Evolutionary conservation across 2,329 filamentous ascomycete species (phyloP), one percentile per base, ranked within the genome.

Genomic region (Calonectria naviculata): DNA sequence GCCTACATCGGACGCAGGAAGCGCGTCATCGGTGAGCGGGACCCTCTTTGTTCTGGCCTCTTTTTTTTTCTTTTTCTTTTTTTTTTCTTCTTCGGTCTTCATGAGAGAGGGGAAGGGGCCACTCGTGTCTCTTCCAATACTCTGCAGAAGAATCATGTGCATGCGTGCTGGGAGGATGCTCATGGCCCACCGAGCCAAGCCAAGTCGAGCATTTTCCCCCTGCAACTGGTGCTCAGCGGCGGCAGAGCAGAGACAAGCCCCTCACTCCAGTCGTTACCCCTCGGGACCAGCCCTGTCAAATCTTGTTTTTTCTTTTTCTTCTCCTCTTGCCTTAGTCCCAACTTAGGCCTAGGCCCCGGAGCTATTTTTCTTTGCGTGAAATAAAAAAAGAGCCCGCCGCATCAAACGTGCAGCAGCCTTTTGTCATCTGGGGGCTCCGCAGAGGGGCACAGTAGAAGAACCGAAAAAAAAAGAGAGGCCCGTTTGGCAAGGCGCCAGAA

Each of bases 1-100:
- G 60, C 67, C 66, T 70, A 56, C 64, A 67, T 67, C 56, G 64
- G 68, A 71, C 64, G 64, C 64, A 67, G 24, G 54, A 29, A 31
- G 38, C 24, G 52, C 26, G 21, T 44, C 52, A 58, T 58, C 21
- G 52, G 52, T n/a, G 34, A 36, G 21, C 21, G 52, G 6, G 52
- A 58, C 52, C 52, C 52, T 58, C 52, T 58, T 38, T 38, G 31
- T 58, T 58, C 46, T 56, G 42, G 41, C 41, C 29, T 62, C 47
- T 44, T 41, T 42, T 65, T 46, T 13, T 21, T 21, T 56, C 46
- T 24, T 34, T 26, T 47, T 24, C 21, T 41, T n/a, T 28, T 44
- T 26, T 54, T 24, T 21, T 41, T 15, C 12, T 56, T 10, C 36
- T 15, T 24, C 46, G 13, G 17, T 49, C 47, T 28, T 54, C 49